phyloP scores from a whole-genome alignment of 345 rosid genomes.

The Pseudoturritis turrita region DNA sequence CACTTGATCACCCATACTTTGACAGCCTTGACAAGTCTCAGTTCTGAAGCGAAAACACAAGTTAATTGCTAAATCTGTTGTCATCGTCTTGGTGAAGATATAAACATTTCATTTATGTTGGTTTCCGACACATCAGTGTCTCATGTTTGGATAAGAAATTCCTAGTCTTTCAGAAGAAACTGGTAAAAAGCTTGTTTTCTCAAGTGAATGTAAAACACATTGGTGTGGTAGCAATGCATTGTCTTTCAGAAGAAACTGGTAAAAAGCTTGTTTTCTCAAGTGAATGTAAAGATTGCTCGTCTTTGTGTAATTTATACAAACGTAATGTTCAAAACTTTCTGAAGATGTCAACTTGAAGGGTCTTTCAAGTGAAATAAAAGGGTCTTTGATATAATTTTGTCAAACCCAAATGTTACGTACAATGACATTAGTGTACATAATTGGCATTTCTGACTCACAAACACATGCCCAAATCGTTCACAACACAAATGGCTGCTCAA shows the following conservation, averaged over 20 bases:
- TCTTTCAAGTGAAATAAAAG: neutral
- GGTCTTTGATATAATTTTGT: conserved; percentile 2
- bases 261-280: neutral
- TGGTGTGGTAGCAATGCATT: neutral
- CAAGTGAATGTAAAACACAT: neutral
- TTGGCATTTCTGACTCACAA: conserved; percentile 14
- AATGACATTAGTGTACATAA: conserved; percentile 20
- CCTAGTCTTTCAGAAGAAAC: neutral
- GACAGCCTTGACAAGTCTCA: conserved; percentile 92
- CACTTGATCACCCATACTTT: conserved; percentile 85
- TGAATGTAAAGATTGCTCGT: neutral
- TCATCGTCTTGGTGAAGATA: conserved; percentile 57
- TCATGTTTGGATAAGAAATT: neutral
- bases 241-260: neutral
- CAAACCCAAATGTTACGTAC: conserved; percentile 30
- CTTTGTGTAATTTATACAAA: neutral
- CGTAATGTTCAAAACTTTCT: neutral
- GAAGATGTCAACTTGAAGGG: neutral
- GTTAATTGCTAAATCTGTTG: neutral
- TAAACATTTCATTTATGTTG: neutral
- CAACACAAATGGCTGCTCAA: conserved; percentile 7
- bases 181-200: neutral
- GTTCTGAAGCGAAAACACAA: conserved; percentile 40
- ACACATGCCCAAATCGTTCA: conserved; percentile 26
- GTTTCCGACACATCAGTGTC: conserved; percentile 2